Percentiles rank a stretch among this genome's conserved stretches.
Evolutionary conservation across 75 land plant genomes (phyloP).

Genomic region (Chamaecyparis obtusa): DNA sequence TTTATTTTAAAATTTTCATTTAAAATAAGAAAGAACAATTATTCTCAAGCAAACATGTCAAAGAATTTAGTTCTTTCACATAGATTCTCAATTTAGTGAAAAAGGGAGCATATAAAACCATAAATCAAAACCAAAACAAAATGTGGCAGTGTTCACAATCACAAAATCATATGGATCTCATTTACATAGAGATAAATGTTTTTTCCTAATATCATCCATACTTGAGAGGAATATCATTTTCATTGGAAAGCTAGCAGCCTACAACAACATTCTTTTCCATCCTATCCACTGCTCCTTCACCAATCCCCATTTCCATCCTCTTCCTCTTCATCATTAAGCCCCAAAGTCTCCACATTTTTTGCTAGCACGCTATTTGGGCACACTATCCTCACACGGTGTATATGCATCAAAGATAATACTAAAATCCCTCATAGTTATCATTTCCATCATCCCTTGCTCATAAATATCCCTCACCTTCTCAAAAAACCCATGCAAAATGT

Average conservation of each 20-base stretch:
- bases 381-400: constrained; percentile 89
- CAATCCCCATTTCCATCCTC: constrained; percentile 11
- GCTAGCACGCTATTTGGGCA: constrained; percentile 63
- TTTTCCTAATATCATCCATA: not conserved
- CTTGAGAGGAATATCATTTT: constrained; percentile 70
- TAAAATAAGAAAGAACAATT: too few relatives aligned
- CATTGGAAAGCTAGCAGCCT: constrained; percentile 72
- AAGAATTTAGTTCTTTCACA: not conserved
- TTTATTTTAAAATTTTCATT: too few relatives aligned
- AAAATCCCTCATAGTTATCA: constrained; percentile 88
- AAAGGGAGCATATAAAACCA: too few relatives aligned
- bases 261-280: constrained; percentile 43
- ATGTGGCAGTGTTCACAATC: too few relatives aligned
- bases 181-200: too few relatives aligned
- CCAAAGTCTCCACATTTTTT: constrained; percentile 65
- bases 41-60: not conserved
- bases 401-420: constrained; percentile 88
- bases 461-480: constrained; percentile 93
- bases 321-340: constrained; percentile 46
- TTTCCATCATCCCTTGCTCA: constrained; percentile 86
- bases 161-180: too few relatives aligned
- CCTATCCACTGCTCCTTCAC: constrained; percentile 14
- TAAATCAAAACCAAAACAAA: too few relatives aligned
- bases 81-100: too few relatives aligned
- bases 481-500: constrained; percentile 64